These are phyloP conservation scores for Lyophyllum decastes DNA, from an alignment of 768 basidiomycete species.

Conservation along the genomic window DNA sequence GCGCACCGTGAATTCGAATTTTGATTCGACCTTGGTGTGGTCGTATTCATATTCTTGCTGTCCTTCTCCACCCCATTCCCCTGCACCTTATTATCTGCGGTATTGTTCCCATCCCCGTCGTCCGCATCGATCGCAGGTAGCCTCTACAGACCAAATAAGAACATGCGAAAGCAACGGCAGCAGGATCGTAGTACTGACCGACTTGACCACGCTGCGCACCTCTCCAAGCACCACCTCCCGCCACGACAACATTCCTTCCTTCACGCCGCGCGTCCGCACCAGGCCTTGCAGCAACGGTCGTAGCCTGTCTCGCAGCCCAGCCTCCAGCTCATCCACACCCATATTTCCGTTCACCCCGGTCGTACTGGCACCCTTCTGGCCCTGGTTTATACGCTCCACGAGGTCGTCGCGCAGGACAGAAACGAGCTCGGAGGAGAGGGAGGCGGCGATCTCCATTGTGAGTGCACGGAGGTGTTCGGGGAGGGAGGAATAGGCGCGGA, in stretches of 20 bases:
- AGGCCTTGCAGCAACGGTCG: conserved; percentile 80
- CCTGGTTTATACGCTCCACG: conserved; percentile 44
- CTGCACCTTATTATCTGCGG: not conserved
- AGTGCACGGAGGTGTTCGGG: conserved; percentile 73
- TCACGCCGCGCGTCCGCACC: conserved; percentile 67
- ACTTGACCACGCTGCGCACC: conserved; percentile 55
- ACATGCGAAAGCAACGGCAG: conserved; percentile 3
- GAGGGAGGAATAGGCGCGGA: conserved; percentile 73
- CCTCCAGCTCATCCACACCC: conserved; percentile 28
- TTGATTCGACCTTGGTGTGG: conserved; percentile 13
- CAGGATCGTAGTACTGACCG: conserved; percentile 44
- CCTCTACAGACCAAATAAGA: conserved; percentile 39
- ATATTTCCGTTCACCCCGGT: not conserved
- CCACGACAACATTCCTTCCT: conserved; percentile 71
- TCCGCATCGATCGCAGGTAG: conserved; percentile 60
- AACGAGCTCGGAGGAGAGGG: conserved; percentile 79
- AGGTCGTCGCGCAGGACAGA: conserved; percentile 69
- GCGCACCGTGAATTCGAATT: conserved; percentile 8
- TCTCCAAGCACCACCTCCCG: conserved; percentile 66
- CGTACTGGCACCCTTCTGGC: not conserved
- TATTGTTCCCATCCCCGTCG: conserved; percentile 24
- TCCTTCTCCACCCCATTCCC: conserved; percentile 30
- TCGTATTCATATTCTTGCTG: not conserved
- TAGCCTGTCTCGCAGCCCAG: conserved; percentile 61
- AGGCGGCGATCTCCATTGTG: conserved; percentile 73